Base-by-base conservation (phyloP, 139 green algal genomes). In the Micractinium conductrix region DNA sequence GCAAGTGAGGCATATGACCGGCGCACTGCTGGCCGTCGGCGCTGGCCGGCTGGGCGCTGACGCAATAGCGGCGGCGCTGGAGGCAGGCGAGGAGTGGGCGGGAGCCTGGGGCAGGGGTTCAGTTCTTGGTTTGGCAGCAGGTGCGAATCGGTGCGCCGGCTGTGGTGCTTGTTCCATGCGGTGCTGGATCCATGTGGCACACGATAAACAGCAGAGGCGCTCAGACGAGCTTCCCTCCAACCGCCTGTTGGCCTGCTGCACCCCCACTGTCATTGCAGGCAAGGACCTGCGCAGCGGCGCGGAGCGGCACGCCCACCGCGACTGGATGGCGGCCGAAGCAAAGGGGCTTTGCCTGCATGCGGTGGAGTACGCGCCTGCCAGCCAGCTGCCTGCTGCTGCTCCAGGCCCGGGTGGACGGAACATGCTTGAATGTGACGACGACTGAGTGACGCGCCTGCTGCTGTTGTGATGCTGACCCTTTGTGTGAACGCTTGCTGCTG, bases 1-100 rank as follows among this genome's bases (percentile, higher is more conserved):
- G 82, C 80, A 85, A 37, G 80, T 85, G 68, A 7, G 75, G 53
- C 53, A 97, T 88, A 96, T 97, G 92, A 87, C 90, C 1, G 91
- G 93, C 33, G 88, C 86, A 35, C 85, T 94, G 69, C 55, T 95
- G 62, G 85, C 88, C 24, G 85, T 94, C 21, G 91, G 88, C 14
- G 24, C 83, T 17, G 88, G 87, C 1, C 73, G 43, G 17, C 72
- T 93, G 53, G 30, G 60, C 1, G 26, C 62, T 1, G 42, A 58
- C 24, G 44, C 40, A 30, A 82, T 88, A 16, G 45, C 24, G 14
- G 55, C 79, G 14, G 37, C 78, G 33, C 71, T 86, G 63, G 76
- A 50, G 9, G 44, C 69, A 8, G 68, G 78, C 22, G 44, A 40
- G 8, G 2, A 72, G 50, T 28, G 22, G 8, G n/a, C 62, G n/a